These are phyloP conservation scores for Daldinia grandis DNA, from an alignment of 495 filamentous ascomycete genomes.

Conservation along the genomic window DNA sequence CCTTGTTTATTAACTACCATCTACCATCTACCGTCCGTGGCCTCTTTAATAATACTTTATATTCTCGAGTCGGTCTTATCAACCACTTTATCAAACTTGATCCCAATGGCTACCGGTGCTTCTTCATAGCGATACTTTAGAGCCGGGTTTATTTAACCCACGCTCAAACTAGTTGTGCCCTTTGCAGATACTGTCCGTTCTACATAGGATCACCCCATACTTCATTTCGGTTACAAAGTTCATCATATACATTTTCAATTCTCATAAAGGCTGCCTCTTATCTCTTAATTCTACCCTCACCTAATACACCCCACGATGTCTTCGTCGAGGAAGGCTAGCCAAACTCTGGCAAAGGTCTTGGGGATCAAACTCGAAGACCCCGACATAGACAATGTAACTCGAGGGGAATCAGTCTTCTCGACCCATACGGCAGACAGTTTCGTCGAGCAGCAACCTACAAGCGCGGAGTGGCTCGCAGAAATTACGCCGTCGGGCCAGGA, in stretches of 20 bases:
- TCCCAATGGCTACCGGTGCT: constrained; percentile 14
- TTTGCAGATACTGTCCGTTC: not conserved
- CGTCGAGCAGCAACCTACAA: constrained; percentile 81
- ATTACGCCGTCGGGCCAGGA: constrained; percentile 65
- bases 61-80: not conserved
- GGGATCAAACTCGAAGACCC: constrained; percentile 83
- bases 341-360: constrained; percentile 77
- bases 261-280: not conserved
- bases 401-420: constrained; percentile 83
- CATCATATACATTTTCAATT: not conserved
- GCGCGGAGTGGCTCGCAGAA: constrained; percentile 72
- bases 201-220: not conserved
- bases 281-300: not conserved
- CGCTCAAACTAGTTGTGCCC: constrained; percentile 1
- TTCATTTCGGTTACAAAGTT: not conserved
- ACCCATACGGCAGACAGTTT: constrained; percentile 79
- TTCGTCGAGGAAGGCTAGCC: constrained; percentile 62
- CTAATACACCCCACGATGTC: constrained; percentile 28
- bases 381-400: constrained; percentile 63
- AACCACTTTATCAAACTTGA: not conserved
- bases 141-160: constrained; percentile 1
- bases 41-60: not conserved
- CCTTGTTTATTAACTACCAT: not conserved
- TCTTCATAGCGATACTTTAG: constrained; percentile 11
- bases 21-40: not conserved